Evolutionary conservation across 2,329 filamentous ascomycete genomes (phyloP).

Genomic region (Fusarium buxicola): DNA sequence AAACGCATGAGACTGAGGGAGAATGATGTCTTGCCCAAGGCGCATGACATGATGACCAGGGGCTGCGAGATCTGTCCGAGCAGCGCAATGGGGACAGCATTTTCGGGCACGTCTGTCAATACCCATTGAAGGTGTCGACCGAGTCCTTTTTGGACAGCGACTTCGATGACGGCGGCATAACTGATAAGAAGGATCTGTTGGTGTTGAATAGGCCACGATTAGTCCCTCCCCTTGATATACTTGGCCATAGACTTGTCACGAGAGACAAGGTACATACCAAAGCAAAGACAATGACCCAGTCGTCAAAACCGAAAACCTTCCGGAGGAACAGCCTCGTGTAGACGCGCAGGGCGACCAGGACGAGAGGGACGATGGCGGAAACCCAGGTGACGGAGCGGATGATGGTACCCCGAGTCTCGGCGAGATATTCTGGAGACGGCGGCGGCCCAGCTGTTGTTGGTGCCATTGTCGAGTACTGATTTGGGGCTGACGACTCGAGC

Average conservation of each 20-base stretch:
- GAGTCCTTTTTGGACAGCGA: conserved; percentile 20
- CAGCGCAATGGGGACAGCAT: conserved; percentile 22
- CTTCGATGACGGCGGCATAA: conserved; percentile 32
- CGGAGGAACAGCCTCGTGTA: conserved; percentile 28
- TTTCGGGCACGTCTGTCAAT: conserved; percentile 4
- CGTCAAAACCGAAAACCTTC: conserved; percentile 34
- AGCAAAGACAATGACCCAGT: conserved; percentile 29
- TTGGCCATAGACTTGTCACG: accelerated
- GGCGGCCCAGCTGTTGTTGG: background rate
- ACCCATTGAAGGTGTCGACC: conserved; percentile 32
- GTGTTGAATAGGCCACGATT: background rate
- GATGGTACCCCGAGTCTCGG: conserved; percentile 16
- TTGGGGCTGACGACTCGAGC: background rate
- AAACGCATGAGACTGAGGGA: conserved; percentile 35
- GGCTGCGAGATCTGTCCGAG: conserved; percentile 30
- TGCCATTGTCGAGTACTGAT: conserved; percentile 6
- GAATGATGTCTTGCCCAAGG: conserved; percentile 31
- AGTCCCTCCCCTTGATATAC: background rate
- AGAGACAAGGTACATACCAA: background rate
- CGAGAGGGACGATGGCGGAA: conserved; percentile 15
- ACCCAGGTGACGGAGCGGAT: conserved; percentile 33
- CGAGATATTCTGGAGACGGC: conserved; percentile 25
- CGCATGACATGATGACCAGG: conserved; percentile 32
- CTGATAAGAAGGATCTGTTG: conserved; percentile 24
- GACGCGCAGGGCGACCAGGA: conserved; percentile 18